phyloP scores from a whole-genome alignment of 345 rosid species.

The Hevea brasiliensis region DNA sequence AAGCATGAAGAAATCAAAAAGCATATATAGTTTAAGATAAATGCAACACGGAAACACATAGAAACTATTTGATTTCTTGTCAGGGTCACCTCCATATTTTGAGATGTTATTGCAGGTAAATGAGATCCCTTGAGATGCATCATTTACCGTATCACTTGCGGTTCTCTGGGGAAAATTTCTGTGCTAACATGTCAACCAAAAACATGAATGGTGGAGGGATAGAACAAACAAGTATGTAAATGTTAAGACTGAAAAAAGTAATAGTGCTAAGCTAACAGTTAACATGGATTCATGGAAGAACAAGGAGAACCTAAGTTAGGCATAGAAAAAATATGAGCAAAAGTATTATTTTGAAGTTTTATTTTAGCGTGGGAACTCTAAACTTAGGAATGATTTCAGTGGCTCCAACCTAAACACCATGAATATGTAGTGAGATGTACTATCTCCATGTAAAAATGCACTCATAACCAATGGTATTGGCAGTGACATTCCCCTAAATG shows the following conservation, averaged over 20 bases:
- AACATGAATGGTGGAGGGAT: constrained; percentile 9
- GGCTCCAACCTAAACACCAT: too few relatives aligned
- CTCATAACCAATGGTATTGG: too few relatives aligned
- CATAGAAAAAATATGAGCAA: too few relatives aligned
- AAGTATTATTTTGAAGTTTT: too few relatives aligned
- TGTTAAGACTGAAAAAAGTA: background rate
- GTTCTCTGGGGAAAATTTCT: constrained; percentile 42
- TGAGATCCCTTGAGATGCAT: constrained; percentile 35
- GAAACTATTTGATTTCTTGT: constrained; percentile 11
- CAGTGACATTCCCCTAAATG: too few relatives aligned
- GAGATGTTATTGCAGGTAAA: constrained; percentile 35
- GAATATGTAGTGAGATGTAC: too few relatives aligned
- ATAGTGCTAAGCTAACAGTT: background rate
- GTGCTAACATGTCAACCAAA: constrained; percentile 17
- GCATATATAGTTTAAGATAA: constrained; percentile 15
- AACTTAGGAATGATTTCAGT: too few relatives aligned
- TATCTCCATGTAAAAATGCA: too few relatives aligned
- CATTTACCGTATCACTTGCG: constrained; percentile 32
- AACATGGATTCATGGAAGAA: constrained; percentile 7
- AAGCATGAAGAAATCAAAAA: constrained; percentile 11
- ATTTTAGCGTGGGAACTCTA: too few relatives aligned
- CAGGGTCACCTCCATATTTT: constrained; percentile 36
- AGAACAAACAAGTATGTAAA: background rate
- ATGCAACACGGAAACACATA: background rate
- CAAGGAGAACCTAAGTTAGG: too few relatives aligned